Evolutionary conservation across 2,329 filamentous ascomycete species (phyloP).

Genomic region (Penicillium frequentans): DNA sequence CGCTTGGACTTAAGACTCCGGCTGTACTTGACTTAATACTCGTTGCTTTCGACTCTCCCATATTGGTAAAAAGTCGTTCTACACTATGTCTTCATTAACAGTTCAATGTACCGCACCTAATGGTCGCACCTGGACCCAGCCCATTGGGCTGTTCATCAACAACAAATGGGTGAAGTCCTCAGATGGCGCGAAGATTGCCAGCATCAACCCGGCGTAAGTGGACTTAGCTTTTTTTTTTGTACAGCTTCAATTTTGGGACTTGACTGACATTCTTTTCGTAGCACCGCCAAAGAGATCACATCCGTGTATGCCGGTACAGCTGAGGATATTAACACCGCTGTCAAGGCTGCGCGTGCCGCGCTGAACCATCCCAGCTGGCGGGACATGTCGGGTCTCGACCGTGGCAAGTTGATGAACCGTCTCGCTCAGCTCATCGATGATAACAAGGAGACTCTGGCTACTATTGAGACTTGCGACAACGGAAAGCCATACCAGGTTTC

Average conservation of each 20-base stretch:
- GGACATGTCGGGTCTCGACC: slow-evolving; percentile 49
- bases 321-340: slow-evolving; percentile 35
- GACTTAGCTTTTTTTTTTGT: not conserved
- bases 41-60: slow-evolving; percentile 3
- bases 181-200: slow-evolving; percentile 37
- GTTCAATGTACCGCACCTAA: slow-evolving; percentile 41
- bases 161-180: slow-evolving; percentile 44
- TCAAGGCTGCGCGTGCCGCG: slow-evolving; percentile 33
- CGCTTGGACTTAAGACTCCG: slow-evolving; percentile 12
- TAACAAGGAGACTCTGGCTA: slow-evolving; percentile 59
- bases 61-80: not conserved
- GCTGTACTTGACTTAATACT: slow-evolving; percentile 8
- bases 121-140: slow-evolving; percentile 38
- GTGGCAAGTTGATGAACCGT: slow-evolving; percentile 65
- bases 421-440: slow-evolving; percentile 64
- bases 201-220: slow-evolving; percentile 34
- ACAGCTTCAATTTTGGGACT: slow-evolving; percentile 11
- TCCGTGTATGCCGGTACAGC: slow-evolving; percentile 32
- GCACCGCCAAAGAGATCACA: slow-evolving; percentile 24
- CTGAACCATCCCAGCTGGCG: slow-evolving; percentile 31
- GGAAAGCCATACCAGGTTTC: slow-evolving; percentile 54
- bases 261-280: slow-evolving; percentile 1
- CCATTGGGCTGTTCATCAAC: slow-evolving; percentile 46
- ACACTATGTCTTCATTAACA: slow-evolving; percentile 25
- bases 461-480: slow-evolving; percentile 72